phyloP scores from a whole-genome alignment of 805 yeast species.

The Zygosaccharomyces bailii region DNA sequence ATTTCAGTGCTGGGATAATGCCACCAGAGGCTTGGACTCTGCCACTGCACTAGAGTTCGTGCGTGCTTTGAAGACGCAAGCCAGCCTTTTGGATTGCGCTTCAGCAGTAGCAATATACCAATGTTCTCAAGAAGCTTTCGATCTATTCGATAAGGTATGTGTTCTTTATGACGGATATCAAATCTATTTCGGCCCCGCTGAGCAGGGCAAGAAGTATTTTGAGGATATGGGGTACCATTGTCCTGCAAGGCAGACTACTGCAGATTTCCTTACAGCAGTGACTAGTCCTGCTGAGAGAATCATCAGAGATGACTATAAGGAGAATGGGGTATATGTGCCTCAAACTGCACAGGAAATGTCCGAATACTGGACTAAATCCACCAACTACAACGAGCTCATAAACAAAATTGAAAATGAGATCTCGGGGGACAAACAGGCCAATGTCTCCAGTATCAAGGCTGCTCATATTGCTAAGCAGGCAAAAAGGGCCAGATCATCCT shows the following conservation, averaged over 20 bases:
- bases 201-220: conserved; percentile 54
- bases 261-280: conserved; percentile 66
- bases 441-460: conserved; percentile 26
- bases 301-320: conserved; percentile 33
- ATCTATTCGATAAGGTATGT: conserved; percentile 58
- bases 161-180: conserved; percentile 60
- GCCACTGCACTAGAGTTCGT: conserved; percentile 78
- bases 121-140: conserved; percentile 64
- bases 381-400: conserved; percentile 41
- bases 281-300: conserved; percentile 64
- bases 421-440: conserved; percentile 24
- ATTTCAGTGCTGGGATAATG: conserved; percentile 73
- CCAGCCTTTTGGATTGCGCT: conserved; percentile 49
- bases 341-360: conserved; percentile 60
- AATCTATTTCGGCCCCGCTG: conserved; percentile 60
- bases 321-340: conserved; percentile 54
- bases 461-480: conserved; percentile 55
- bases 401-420: conserved; percentile 45
- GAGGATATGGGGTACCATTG: conserved; percentile 61
- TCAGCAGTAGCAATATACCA: conserved; percentile 69
- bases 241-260: conserved; percentile 64
- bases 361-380: conserved; percentile 52
- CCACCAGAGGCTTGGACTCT: conserved; percentile 82
- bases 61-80: conserved; percentile 60
- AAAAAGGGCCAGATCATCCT: conserved; percentile 42